Conservation (phyloP, 345 rosid genomes). For the Erucastrum elatum region DNA sequence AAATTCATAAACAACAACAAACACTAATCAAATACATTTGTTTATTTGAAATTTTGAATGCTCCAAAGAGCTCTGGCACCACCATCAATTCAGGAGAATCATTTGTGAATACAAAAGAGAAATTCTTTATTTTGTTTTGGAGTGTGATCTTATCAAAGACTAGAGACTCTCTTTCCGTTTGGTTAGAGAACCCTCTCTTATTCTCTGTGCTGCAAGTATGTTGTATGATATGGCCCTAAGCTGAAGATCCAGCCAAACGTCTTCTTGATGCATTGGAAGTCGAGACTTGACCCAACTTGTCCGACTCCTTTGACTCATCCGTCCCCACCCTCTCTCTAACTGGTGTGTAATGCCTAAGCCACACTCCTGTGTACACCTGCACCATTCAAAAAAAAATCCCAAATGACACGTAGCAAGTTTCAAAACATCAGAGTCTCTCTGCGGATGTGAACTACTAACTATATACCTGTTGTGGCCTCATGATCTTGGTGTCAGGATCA, state of each 20-base stretch:
- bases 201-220: slow-evolving; percentile 5
- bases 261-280: slow-evolving; percentile 82
- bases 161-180: slow-evolving; percentile 3
- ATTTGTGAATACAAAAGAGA: not conserved
- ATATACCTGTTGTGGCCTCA: slow-evolving; percentile 95
- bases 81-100: not conserved
- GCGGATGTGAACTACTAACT: not conserved
- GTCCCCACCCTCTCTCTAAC: slow-evolving; percentile 54
- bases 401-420: not conserved
- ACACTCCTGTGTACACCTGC: slow-evolving; percentile 86
- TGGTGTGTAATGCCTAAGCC: slow-evolving; percentile 86
- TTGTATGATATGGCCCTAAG: slow-evolving; percentile 23
- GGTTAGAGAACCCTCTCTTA: slow-evolving; percentile 18
- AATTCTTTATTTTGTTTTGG: not conserved
- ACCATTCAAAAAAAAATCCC: not conserved
- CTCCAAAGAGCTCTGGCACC: not conserved
- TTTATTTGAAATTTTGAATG: not conserved
- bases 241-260: slow-evolving; percentile 71
- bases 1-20: not conserved
- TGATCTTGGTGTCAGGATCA: slow-evolving; percentile 97
- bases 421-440: not conserved
- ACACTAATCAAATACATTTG: not conserved
- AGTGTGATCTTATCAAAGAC: slow-evolving; percentile 1
- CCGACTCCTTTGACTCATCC: slow-evolving; percentile 42
- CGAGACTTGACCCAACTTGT: slow-evolving; percentile 69